Evolutionary conservation across 306 rosid genomes (phyloP).

Genomic region (Benincasa hispida): DNA sequence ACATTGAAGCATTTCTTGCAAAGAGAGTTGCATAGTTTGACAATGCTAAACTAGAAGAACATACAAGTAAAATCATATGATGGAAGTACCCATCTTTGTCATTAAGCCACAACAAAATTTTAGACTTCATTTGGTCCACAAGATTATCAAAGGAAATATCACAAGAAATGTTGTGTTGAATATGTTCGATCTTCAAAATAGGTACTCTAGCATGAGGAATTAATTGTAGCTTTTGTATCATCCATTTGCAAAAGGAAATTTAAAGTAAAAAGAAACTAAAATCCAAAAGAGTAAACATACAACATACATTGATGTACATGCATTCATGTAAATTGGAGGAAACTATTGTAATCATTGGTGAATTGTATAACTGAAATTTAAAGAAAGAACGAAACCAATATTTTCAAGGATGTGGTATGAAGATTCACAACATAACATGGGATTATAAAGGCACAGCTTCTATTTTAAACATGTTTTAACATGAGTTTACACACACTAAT

Average conservation of each 20-base stretch:
- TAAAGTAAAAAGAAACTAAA: not conserved
- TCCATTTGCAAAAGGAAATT: constrained; percentile 40
- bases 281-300: not conserved
- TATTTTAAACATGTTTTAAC: not conserved
- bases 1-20: constrained; percentile 14
- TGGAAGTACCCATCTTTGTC: constrained; percentile 63
- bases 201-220: constrained; percentile 73
- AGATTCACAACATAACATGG: not conserved
- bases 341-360: not conserved
- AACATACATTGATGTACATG: not conserved
- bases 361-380: not conserved
- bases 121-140: constrained; percentile 67
- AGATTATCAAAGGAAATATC: constrained; percentile 83
- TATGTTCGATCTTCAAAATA: constrained; percentile 51
- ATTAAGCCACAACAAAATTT: constrained; percentile 56
- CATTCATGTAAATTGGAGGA: no score
- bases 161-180: constrained; percentile 49
- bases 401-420: not conserved
- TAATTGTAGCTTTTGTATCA: constrained; percentile 33
- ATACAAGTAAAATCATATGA: constrained; percentile 80
- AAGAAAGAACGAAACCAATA: not conserved
- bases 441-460: not conserved
- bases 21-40: not conserved
- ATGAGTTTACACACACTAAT: not conserved
- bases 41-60: constrained; percentile 20